Percentiles rank a stretch among this genome's conserved stretches.
phyloP scores from a whole-genome alignment of 441 rosid genomes.

The Flueggea neowawraea region DNA sequence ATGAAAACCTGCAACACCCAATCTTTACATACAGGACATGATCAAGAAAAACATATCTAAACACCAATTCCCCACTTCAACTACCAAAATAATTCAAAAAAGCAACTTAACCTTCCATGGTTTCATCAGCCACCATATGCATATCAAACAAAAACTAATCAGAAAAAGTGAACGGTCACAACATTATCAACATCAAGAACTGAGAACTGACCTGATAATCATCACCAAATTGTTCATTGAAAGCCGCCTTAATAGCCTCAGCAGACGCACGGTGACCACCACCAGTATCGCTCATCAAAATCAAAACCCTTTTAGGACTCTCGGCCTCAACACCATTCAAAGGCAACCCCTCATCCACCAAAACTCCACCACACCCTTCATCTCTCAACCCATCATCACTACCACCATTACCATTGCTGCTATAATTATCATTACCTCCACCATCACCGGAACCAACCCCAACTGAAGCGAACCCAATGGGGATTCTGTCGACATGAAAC shows the following conservation, averaged over 20 bases:
- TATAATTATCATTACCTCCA: constrained; percentile 29
- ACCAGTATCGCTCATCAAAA: constrained; percentile 98
- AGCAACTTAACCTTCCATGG: too few relatives aligned
- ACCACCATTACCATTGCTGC: constrained; percentile 10
- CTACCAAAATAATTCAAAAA: background rate
- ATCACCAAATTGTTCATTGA: constrained; percentile 73
- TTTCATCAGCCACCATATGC: too few relatives aligned
- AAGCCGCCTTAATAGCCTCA: constrained; percentile 89
- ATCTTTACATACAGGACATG: constrained; percentile 33
- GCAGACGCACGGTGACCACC: constrained; percentile 99
- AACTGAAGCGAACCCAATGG: constrained; percentile 77
- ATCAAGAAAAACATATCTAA: constrained; percentile 18
- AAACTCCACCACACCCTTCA: constrained; percentile 41
- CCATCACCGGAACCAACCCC: constrained; percentile 41
- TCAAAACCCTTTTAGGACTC: constrained; percentile 70
- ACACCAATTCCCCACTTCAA: constrained; percentile 3
- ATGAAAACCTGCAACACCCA: constrained; percentile 75
- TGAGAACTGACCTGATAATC: constrained; percentile 72
- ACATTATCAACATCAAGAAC: constrained; percentile 13
- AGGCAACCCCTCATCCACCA: constrained; percentile 54
- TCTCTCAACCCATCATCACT: constrained; percentile 36
- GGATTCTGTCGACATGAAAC: constrained; percentile 74
- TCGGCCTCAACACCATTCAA: constrained; percentile 45
- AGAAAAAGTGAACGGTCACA: constrained; percentile 1
- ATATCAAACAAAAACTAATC: background rate